Evolutionary conservation across 345 rosid species (phyloP), one percentile per base, ranked within the genome.

Genomic region (Dovyalis caffra): DNA sequence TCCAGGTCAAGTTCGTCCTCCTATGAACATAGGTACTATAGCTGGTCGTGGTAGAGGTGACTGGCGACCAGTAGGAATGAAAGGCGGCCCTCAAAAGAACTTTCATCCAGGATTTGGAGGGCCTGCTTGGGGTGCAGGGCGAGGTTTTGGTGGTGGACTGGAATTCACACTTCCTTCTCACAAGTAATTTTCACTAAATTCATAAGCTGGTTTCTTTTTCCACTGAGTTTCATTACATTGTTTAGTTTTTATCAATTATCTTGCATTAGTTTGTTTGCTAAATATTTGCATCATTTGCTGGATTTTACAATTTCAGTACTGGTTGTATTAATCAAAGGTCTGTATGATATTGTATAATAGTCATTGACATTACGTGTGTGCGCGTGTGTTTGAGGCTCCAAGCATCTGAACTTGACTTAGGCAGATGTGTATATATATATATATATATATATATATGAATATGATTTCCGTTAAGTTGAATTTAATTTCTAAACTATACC

Each of bases 131-230:
- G 92, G 96, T 72, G 83, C 91, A 1, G 98, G 99, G 28, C 88
- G 97, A 68, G 95, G 90, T 56, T 86, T 81, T 84, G 90, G 90
- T 11, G 85, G 88, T 14, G 97, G 97, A 61, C 83, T 87, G 82
- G 99, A 96, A 47, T 96, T 96, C 80, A 93, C 97, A 2, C 98
- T 93, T 81, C 99, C 99, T 80, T 90, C 98, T 70, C 98, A 96
- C 95, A 96, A 90, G 99, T 96, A 92, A 87, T 29, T 37, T 80
- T 74, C 53, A 16, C 45, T 58, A 23, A 71, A 49, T 61, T 26
- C 28, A 29, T 64, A 29, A 33, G 26, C 45, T 60, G 28, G 31
- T 16, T 26, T 6, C 15, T 45, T 60, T 66, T 60, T 56, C 11
- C 18, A 5, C 29, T 51, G n/a, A 9, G 10, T 63, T 65, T n/a